Base-by-base conservation (phyloP, 805 yeast species). In the Suhomyces faveliae region DNA sequence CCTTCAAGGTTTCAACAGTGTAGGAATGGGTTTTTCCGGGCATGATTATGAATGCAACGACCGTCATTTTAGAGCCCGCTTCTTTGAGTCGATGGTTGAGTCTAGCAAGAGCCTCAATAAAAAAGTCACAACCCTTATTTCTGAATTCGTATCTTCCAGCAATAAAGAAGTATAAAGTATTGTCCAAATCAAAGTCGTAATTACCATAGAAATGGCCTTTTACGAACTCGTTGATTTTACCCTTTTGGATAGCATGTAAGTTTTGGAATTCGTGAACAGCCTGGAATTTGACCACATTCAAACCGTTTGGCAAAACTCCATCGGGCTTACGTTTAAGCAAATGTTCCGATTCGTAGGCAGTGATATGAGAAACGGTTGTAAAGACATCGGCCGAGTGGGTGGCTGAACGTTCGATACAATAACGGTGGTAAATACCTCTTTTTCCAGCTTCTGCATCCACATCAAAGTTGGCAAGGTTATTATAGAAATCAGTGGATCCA, bases 221-320 rank as follows among this genome's bases (percentile, higher is more conserved):
- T 52, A 94, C 85, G 63, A 92, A 92, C 62, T 94, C 97, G 64
- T 90, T 85, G 64, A 92, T 91, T 66, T 89, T 89, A 46, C 84
- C 96, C 76, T 92, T 92, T 69, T 86, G 84, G 55, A 84, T 69
- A 21, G 97, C 97, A 72, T 92, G 99, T 68, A 92, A 76, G 68
- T 94, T 92, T 71, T 92, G 99, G 74, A 92, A 92, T 72, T 92
- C 99, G 69, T 92, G 99, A 57, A 92, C 96, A 1, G 98, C 98
- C 61, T 88, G 92, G 71, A 92, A 92, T 72, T 92, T 92, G 53
- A 91, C 89, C 46, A 92, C 98, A 64, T 92, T 92, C 53, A 92
- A 77, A 20, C 99, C 99, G 64, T 92, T 92, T 47, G 99, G 99
- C 63, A 94, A 79, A 19, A 92, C 97, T 3, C 99, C 99, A 63